Evolutionary conservation across 768 basidiomycete species (phyloP).

Genomic region (Kwoniella shandongensis): DNA sequence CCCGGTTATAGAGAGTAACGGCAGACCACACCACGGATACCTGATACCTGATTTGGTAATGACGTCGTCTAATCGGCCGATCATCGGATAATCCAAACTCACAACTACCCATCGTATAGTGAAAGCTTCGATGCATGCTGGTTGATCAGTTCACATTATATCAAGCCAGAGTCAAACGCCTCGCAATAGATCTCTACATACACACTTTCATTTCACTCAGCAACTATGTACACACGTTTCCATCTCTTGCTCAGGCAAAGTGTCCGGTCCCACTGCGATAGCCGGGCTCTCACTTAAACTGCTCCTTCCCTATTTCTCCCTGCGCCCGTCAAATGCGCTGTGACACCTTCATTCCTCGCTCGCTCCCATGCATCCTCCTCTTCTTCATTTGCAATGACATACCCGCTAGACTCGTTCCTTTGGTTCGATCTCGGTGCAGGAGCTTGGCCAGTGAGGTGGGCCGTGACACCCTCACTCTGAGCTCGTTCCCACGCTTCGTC

Average conservation of each 20-base stretch:
- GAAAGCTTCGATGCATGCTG: too few species aligned
- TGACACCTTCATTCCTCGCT: constrained; percentile 43
- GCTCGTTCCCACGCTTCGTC: constrained; percentile 40
- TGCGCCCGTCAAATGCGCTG: constrained; percentile 34
- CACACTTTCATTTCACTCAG: neutral
- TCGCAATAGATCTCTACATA: too few species aligned
- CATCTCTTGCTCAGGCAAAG: too few species aligned
- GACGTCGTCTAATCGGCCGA: too few species aligned
- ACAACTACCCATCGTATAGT: too few species aligned
- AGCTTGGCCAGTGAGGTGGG: constrained; percentile 41
- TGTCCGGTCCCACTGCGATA: too few species aligned
- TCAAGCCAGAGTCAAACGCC: too few species aligned
- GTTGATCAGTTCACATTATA: too few species aligned
- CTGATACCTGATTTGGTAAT: too few species aligned
- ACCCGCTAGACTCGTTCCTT: constrained; percentile 26
- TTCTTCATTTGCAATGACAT: constrained; percentile 36
- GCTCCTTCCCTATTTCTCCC: constrained; percentile 12
- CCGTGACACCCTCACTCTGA: constrained; percentile 33
- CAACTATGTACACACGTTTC: neutral
- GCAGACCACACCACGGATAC: too few species aligned
- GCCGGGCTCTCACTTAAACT: constrained; percentile 9
- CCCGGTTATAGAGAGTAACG: too few species aligned
- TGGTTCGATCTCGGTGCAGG: constrained; percentile 3
- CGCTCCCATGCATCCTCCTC: constrained; percentile 53
- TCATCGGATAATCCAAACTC: too few species aligned